Evolutionary conservation across 2,329 filamentous ascomycete species (phyloP).

Genomic region (Didymellaceae sp.): DNA sequence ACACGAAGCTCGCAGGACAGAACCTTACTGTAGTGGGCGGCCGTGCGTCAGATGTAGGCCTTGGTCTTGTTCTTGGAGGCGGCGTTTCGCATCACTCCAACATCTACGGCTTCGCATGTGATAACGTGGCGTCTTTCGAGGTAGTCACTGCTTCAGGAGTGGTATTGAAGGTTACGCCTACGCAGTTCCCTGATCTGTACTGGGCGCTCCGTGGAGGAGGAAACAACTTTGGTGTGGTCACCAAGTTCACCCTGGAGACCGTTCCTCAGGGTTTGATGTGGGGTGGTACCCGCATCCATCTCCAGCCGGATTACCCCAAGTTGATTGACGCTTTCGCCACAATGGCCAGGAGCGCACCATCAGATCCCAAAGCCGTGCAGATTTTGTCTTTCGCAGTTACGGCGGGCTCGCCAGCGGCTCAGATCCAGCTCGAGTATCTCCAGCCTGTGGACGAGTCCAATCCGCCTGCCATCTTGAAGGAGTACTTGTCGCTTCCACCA

Average conservation of each 20-base stretch:
- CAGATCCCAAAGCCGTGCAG: constrained; percentile 32
- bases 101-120: constrained; percentile 40
- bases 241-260: constrained; percentile 25
- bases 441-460: constrained; percentile 28
- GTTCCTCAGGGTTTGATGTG: constrained; percentile 31
- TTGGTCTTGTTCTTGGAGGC: constrained; percentile 28
- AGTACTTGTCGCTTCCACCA: constrained; percentile 18
- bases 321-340: constrained; percentile 21
- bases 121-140: constrained; percentile 44
- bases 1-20: constrained; percentile 30
- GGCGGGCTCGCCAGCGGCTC: constrained; percentile 22
- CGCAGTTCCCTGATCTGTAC: constrained; percentile 48
- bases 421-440: constrained; percentile 29
- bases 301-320: constrained; percentile 9
- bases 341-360: constrained; percentile 19
- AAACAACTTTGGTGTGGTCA: constrained; percentile 43
- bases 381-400: constrained; percentile 32
- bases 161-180: constrained; percentile 28
- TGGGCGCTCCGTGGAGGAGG: constrained; percentile 43
- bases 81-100: constrained; percentile 44
- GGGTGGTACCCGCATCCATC: constrained; percentile 23
- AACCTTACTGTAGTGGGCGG: constrained; percentile 39
- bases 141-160: constrained; percentile 35
- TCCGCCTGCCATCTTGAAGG: constrained; percentile 19
- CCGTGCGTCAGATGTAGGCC: constrained; percentile 34